A percentile compares a stretch with the other conserved stretches of the same genome.
These are phyloP conservation scores for Aureobasidium sp. DNA, from an alignment of 2,329 filamentous ascomycete genomes.

Conservation along the genomic window DNA sequence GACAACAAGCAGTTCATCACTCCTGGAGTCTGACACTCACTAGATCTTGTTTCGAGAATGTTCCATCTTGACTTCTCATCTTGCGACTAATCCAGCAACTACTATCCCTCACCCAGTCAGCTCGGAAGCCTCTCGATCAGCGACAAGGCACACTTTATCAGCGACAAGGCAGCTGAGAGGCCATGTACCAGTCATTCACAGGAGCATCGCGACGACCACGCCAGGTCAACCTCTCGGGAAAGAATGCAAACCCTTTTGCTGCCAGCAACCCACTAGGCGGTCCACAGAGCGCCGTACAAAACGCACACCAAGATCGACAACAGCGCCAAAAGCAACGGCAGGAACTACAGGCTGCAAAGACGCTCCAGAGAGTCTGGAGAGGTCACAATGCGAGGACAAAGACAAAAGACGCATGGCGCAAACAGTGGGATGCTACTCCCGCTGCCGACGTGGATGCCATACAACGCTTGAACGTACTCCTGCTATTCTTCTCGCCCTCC, in stretches of 20 bases:
- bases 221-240: conserved; percentile 89
- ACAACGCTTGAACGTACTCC: conserved; percentile 33
- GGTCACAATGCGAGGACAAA: conserved; percentile 57
- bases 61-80: not conserved
- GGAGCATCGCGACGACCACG: conserved; percentile 76
- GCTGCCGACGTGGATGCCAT: conserved; percentile 26
- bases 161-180: not conserved
- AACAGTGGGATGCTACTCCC: conserved; percentile 51
- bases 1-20: not conserved
- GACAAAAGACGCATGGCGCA: conserved; percentile 50
- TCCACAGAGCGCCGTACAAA: conserved; percentile 68
- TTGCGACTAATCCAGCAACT: not conserved
- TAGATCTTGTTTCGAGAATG: not conserved
- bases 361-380: conserved; percentile 75
- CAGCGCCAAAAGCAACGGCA: conserved; percentile 74
- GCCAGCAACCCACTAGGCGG: conserved; percentile 49
- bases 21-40: not conserved
- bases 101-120: not conserved
- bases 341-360: conserved; percentile 61
- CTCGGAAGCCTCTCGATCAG: not conserved
- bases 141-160: not conserved
- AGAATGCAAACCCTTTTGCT: conserved; percentile 70
- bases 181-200: conserved; percentile 91
- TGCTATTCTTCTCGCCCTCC: conserved; percentile 34
- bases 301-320: conserved; percentile 78